Conservation (phyloP, 2,329 filamentous ascomycete species). For the Coccinonectria pachysandricola region DNA sequence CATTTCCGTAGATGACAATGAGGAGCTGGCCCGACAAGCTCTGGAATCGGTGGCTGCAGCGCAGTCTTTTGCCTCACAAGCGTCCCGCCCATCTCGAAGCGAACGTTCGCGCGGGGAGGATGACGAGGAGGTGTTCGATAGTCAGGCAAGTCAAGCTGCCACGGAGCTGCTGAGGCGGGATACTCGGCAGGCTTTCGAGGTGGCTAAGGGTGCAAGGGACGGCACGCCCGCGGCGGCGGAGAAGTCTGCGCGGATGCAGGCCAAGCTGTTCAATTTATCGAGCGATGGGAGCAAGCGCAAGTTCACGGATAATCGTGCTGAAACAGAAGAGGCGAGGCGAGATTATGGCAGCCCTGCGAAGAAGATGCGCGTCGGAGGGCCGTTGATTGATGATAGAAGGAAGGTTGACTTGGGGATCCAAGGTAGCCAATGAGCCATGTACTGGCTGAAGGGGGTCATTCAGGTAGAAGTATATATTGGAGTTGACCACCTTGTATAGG, state of each 20-base stretch:
- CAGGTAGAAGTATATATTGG: too few species aligned
- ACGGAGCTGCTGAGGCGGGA: slow-evolving; percentile 61
- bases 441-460: too few species aligned
- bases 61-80: slow-evolving; percentile 20
- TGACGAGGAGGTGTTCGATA: slow-evolving; percentile 51
- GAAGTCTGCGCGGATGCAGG: slow-evolving; percentile 36
- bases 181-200: slow-evolving; percentile 41
- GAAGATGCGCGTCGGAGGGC: slow-evolving; percentile 35
- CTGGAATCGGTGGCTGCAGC: slow-evolving; percentile 42
- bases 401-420: slow-evolving; percentile 44
- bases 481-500: too few species aligned
- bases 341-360: slow-evolving; percentile 38
- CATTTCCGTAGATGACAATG: slow-evolving; percentile 59
- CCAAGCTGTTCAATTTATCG: slow-evolving; percentile 38
- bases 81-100: slow-evolving; percentile 17
- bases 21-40: slow-evolving; percentile 45
- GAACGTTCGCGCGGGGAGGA: slow-evolving; percentile 19
- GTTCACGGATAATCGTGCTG: slow-evolving; percentile 25
- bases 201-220: slow-evolving; percentile 33
- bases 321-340: slow-evolving; percentile 23
- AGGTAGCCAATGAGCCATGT: slow-evolving; percentile 27
- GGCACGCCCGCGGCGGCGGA: slow-evolving; percentile 34
- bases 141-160: slow-evolving; percentile 68
- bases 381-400: slow-evolving; percentile 26
- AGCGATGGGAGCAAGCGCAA: slow-evolving; percentile 41